These are phyloP conservation scores for Erysimum pusillum DNA, from an alignment of 441 rosid genomes.

Conservation along the genomic window DNA sequence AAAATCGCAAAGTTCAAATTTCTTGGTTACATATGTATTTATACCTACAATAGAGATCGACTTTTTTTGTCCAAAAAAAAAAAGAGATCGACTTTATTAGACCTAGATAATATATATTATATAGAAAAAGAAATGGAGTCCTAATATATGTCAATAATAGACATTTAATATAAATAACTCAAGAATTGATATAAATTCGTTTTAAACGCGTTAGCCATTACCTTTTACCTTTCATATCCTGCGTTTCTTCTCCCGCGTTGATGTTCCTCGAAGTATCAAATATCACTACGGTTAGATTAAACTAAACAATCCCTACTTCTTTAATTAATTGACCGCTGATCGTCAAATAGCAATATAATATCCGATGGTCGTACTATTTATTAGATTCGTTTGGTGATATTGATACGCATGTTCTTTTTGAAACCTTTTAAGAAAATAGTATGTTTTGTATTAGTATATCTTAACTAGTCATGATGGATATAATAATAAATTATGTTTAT, in stretches of 20 bases:
- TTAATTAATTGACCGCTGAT: slow-evolving; percentile 28
- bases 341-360: slow-evolving; percentile 37
- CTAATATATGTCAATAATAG: neutral
- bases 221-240: neutral
- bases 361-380: slow-evolving; percentile 7
- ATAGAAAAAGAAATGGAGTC: neutral
- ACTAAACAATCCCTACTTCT: neutral
- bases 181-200: neutral
- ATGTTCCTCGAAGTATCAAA: slow-evolving; percentile 32
- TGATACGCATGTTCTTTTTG: slow-evolving; percentile 35
- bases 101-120: too few relatives aligned
- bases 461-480: neutral
- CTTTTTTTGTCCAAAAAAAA: too few relatives aligned
- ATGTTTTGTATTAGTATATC: slow-evolving; percentile 8
- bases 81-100: too few relatives aligned
- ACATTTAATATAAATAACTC: neutral
- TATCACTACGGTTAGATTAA: neutral
- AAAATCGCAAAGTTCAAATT: too few relatives aligned
- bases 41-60: neutral
- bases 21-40: neutral
- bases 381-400: slow-evolving; percentile 47
- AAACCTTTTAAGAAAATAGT: slow-evolving; percentile 9
- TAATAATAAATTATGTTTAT: slow-evolving; percentile 11
- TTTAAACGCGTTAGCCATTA: neutral
- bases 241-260: slow-evolving; percentile 12